Conservation (phyloP, 805 yeast genomes). For the Monosporozyma aquatica region DNA sequence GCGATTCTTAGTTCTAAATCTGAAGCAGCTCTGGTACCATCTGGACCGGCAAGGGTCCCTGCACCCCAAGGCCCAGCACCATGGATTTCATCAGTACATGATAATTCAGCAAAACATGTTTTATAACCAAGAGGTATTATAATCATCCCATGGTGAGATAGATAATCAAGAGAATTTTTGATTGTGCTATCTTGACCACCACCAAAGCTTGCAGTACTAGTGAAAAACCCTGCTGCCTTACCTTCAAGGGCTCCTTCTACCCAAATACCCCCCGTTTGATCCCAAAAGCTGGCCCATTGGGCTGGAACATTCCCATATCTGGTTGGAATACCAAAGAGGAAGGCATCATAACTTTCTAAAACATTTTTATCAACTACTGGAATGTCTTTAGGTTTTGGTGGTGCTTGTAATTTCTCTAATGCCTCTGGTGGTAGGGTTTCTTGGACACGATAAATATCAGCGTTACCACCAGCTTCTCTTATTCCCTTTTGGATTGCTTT, state of each 20-base stretch:
- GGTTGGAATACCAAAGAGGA: constrained; percentile 72
- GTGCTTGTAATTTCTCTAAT: constrained; percentile 47
- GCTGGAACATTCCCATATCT: constrained; percentile 70
- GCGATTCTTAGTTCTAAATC: constrained; percentile 59
- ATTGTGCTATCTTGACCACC: constrained; percentile 77
- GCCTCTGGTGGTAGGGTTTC: constrained; percentile 63
- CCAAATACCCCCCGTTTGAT: constrained; percentile 70
- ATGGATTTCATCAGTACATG: constrained; percentile 56
- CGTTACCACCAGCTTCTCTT: constrained; percentile 56
- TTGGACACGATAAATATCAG: constrained; percentile 63
- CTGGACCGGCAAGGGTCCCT: constrained; percentile 65
- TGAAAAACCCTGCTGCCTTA: constrained; percentile 65
- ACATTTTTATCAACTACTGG: constrained; percentile 53
- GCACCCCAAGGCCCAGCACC: constrained; percentile 89
- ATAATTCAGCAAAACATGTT: constrained; percentile 43
- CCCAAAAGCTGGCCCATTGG: constrained; percentile 72
- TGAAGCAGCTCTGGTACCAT: constrained; percentile 64
- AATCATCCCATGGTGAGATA: constrained; percentile 70
- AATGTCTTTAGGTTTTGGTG: constrained; percentile 46
- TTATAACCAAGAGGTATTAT: constrained; percentile 72
- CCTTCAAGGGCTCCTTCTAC: constrained; percentile 59
- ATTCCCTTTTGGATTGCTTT: constrained; percentile 60
- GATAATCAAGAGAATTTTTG: constrained; percentile 45
- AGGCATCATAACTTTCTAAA: constrained; percentile 58
- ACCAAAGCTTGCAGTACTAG: constrained; percentile 62